These are phyloP conservation scores for Ogataea haglerorum DNA, from an alignment of 805 yeast genomes.

Conservation along the genomic window DNA sequence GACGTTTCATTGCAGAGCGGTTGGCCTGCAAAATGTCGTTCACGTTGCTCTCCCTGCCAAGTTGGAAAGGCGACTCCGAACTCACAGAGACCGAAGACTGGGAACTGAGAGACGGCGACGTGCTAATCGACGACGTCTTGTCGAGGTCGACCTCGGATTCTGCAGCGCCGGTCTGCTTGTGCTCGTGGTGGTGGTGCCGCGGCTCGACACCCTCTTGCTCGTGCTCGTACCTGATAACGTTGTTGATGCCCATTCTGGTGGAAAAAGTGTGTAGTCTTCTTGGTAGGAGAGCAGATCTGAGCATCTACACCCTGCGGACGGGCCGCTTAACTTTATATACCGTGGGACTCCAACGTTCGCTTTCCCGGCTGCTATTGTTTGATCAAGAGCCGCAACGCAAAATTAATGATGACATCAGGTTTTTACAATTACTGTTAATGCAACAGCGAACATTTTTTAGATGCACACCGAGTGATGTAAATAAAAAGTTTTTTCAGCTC, in stretches of 20 bases:
- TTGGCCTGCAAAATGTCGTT: constrained; percentile 50
- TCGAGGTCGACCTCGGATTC: background rate
- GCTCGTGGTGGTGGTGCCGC: constrained; percentile 10
- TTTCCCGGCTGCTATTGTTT: background rate
- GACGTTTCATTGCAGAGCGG: constrained; percentile 42
- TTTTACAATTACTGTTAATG: background rate
- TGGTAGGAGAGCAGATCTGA: background rate
- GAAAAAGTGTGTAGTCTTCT: constrained; percentile 8
- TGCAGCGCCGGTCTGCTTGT: background rate
- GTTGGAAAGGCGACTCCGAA: constrained; percentile 38
- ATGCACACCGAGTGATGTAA: constrained; percentile 13
- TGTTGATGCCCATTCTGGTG: constrained; percentile 25
- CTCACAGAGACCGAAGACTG: constrained; percentile 7
- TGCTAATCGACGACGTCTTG: background rate
- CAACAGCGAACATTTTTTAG: background rate
- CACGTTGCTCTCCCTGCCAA: constrained; percentile 45
- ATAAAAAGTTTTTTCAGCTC: constrained; percentile 8
- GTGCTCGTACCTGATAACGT: constrained; percentile 26
- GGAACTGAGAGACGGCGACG: constrained; percentile 10
- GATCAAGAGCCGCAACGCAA: constrained; percentile 7
- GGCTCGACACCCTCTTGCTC: constrained; percentile 15
- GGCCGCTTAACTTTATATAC: background rate
- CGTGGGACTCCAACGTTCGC: background rate
- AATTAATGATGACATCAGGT: constrained; percentile 6
- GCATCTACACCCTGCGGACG: constrained; percentile 2